Evolutionary conservation across 495 filamentous ascomycete species (phyloP).

Genomic region (Margaritispora aquatica): DNA sequence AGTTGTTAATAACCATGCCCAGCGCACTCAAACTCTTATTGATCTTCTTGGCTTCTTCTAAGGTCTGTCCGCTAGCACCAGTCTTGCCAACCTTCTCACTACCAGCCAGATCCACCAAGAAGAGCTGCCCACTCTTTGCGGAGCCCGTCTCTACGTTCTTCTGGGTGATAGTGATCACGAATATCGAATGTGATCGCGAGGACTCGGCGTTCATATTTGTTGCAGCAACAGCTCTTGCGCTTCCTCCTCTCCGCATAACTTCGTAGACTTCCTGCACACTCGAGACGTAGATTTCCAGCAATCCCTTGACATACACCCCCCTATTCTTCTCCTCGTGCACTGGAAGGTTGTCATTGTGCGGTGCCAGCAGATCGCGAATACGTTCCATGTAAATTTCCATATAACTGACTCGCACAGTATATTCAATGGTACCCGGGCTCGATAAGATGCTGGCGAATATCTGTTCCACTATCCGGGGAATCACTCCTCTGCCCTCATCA

Average conservation of each 20-base stretch:
- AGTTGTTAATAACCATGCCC: conserved; percentile 97
- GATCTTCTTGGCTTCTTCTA: conserved; percentile 99
- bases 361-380: conserved; percentile 86
- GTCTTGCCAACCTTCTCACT: conserved; percentile 99
- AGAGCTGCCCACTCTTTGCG: conserved; percentile 91
- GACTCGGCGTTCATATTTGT: conserved; percentile 99
- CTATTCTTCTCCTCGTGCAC: conserved; percentile 95
- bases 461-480: conserved; percentile 95
- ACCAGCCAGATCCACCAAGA: conserved; percentile 95
- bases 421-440: conserved; percentile 91
- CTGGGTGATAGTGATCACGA: conserved; percentile 93
- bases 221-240: conserved; percentile 85
- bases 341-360: conserved; percentile 91
- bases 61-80: conserved; percentile 91
- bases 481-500: conserved; percentile 82
- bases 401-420: conserved; percentile 94
- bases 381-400: conserved; percentile 99
- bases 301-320: conserved; percentile 94
- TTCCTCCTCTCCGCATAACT: conserved; percentile 90
- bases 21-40: conserved; percentile 98
- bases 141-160: conserved; percentile 98
- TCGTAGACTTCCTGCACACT: conserved; percentile 95
- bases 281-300: conserved; percentile 92
- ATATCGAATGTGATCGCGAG: conserved; percentile 96
- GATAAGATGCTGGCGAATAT: conserved; percentile 92